Evolutionary conservation across 2,329 filamentous ascomycete genomes (phyloP).

Genomic region (Emmonsiellopsis sp.): DNA sequence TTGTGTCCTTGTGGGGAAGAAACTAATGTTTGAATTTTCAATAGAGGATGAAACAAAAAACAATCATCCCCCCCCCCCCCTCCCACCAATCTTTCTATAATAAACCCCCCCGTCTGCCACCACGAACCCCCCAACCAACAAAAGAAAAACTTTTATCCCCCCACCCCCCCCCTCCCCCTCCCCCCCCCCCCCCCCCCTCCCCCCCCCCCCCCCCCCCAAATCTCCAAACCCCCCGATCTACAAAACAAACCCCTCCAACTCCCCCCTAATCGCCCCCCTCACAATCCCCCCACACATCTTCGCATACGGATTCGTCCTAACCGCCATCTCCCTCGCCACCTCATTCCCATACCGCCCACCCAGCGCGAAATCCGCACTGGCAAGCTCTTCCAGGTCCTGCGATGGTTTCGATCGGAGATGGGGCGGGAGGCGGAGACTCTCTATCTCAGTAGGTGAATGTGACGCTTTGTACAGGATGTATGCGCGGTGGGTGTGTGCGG

Average conservation of each 20-base stretch:
- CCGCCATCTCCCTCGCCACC: constrained; percentile 47
- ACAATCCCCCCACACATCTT: constrained; percentile 55
- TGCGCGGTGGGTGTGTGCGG: constrained; percentile 46
- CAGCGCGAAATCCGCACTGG: constrained; percentile 44
- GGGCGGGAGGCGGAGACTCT: constrained; percentile 13
- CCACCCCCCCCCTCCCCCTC: no score
- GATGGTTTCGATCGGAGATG: constrained; percentile 24
- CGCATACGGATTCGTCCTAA: constrained; percentile 53
- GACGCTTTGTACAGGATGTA: constrained; percentile 34
- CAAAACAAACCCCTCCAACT: constrained; percentile 29
- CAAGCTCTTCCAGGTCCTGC: constrained; percentile 44
- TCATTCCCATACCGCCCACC: constrained; percentile 49
- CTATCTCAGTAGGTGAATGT: background rate
- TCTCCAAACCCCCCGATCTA: background rate
- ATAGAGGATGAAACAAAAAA: no score
- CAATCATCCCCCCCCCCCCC: no score
- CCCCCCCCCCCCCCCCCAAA: background rate
- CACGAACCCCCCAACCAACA: no score
- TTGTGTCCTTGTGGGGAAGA: no score
- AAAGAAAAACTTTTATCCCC: no score
- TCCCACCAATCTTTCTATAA: no score
- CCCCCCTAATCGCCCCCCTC: constrained; percentile 49
- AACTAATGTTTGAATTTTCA: no score
- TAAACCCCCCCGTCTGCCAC: no score
- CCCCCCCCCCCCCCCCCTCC: background rate